Percentiles rank a stretch among this genome's conserved stretches.
Evolutionary conservation across 2,329 filamentous ascomycete species (phyloP).

Genomic region (Neonectria punicea): DNA sequence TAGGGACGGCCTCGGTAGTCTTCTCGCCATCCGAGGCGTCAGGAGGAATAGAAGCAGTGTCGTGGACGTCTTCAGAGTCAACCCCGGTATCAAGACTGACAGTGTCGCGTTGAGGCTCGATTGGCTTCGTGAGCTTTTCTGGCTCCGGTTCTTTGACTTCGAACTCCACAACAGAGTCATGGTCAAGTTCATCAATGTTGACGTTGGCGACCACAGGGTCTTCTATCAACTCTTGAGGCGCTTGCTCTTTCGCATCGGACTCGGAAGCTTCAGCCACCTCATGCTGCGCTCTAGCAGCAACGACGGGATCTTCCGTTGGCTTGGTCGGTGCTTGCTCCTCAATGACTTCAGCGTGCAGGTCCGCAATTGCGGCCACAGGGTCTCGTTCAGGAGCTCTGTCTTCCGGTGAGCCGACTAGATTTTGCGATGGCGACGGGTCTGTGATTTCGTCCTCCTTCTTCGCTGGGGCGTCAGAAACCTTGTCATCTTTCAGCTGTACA

Average conservation of each 20-base stretch:
- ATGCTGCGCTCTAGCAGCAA: not conserved
- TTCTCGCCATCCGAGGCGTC: not conserved
- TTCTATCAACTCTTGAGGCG: not conserved
- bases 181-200: not conserved
- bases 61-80: not conserved
- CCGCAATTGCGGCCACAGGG: not conserved
- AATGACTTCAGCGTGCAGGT: not conserved
- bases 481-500: not conserved
- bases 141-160: not conserved
- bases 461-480: not conserved
- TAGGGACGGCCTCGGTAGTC: not conserved
- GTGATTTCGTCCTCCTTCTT: not conserved
- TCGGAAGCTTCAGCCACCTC: not conserved
- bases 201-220: not conserved
- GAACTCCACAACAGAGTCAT: not conserved
- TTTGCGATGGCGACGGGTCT: not conserved
- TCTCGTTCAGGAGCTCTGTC: not conserved
- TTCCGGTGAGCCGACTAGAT: not conserved
- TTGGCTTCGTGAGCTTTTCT: constrained; percentile 6
- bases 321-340: not conserved
- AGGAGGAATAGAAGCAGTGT: not conserved
- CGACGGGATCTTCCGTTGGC: not conserved
- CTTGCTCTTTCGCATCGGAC: not conserved
- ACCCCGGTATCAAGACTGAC: not conserved
- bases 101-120: constrained; percentile 2